Percentiles rank a stretch among this genome's conserved stretches.
These are phyloP conservation scores for Aspergillus sp. DNA, from an alignment of 2,329 filamentous ascomycete genomes.

Conservation along the genomic window DNA sequence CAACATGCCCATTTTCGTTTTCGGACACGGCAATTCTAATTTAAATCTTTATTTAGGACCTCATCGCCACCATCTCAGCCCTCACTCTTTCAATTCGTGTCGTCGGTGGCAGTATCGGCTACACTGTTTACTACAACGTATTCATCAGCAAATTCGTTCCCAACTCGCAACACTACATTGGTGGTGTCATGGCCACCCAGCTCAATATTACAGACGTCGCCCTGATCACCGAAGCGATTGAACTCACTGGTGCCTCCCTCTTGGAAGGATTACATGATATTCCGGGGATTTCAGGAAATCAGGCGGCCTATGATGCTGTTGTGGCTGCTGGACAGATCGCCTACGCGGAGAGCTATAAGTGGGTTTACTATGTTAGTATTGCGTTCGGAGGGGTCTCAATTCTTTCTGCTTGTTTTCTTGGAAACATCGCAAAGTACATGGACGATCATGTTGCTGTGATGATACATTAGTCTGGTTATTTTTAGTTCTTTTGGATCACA, in stretches of 20 bases:
- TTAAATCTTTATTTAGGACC: slow-evolving; percentile 39
- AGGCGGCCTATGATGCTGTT: slow-evolving; percentile 52
- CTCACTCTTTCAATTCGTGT: slow-evolving; percentile 69
- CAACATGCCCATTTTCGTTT: not conserved
- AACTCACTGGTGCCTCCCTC: slow-evolving; percentile 55
- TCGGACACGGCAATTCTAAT: not conserved
- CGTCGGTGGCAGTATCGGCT: slow-evolving; percentile 66
- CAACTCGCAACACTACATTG: slow-evolving; percentile 51
- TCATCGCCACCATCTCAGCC: slow-evolving; percentile 69
- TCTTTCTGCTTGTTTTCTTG: slow-evolving; percentile 58
- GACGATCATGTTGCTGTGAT: slow-evolving; percentile 59
- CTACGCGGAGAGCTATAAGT: slow-evolving; percentile 60
- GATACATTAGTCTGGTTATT: slow-evolving; percentile 17
- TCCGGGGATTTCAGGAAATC: slow-evolving; percentile 54
- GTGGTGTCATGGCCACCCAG: slow-evolving; percentile 49
- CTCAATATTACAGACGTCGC: slow-evolving; percentile 51
- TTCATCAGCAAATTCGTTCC: slow-evolving; percentile 48
- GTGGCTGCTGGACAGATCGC: slow-evolving; percentile 57
- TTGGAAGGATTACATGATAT: slow-evolving; percentile 50
- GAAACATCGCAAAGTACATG: slow-evolving; percentile 60
- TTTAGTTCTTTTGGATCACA: not conserved
- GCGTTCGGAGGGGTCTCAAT: slow-evolving; percentile 60
- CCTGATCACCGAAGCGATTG: slow-evolving; percentile 52
- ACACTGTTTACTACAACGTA: slow-evolving; percentile 58
- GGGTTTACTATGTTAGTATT: slow-evolving; percentile 63